Base-by-base conservation (phyloP, 1,139 yeast genomes). In the Meyerozyma guilliermondii region DNA sequence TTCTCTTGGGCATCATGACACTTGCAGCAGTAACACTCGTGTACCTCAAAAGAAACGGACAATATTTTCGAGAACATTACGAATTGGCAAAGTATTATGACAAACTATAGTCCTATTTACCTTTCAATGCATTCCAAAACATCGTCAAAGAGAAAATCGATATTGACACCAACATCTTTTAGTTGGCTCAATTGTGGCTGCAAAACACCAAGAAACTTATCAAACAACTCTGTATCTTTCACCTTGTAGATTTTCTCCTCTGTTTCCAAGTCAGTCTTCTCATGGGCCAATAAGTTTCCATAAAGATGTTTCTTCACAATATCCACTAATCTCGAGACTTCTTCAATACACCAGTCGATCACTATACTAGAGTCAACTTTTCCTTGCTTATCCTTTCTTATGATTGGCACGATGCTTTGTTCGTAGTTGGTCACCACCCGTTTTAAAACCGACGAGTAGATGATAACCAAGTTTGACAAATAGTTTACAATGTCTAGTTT, bases 141-240 rank as follows among this genome's bases (percentile, higher is more conserved):
- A 31, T 57, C 62, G 23, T 77, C 80, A 52, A 81, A 66, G 38
- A 81, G 59, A 51, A 77, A 84, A 46, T 78, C 91, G 42, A 87
- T 81, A 52, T 87, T 87, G 41, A 89, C 69, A 0, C 96, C 95
- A 9, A 79, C 81, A 1, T 66, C 61, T 52, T 81, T 81, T 50
- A 89, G 64, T 38, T 78, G 80, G 28, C 71, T 73, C 35, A 85
- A 77, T 54, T 87, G 95, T 35, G 74, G 72, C 50, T 68, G 59
- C 49, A 87, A 65, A 43, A 81, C 71, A 33, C 66, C 62, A 7
- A 80, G 65, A 48, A 87, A 81, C 35, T 73, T 34, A 18, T 50
- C 45, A 46, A 63, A 68, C 36, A 65, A 50, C 22, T 47, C 47
- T 33, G 43, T 44, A 45, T 69, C 72, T 48, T 67, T 68, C 17